Evolutionary conservation across 1,139 yeast genomes (phyloP).

Genomic region (Zhuliangozyma blackwelliae): DNA sequence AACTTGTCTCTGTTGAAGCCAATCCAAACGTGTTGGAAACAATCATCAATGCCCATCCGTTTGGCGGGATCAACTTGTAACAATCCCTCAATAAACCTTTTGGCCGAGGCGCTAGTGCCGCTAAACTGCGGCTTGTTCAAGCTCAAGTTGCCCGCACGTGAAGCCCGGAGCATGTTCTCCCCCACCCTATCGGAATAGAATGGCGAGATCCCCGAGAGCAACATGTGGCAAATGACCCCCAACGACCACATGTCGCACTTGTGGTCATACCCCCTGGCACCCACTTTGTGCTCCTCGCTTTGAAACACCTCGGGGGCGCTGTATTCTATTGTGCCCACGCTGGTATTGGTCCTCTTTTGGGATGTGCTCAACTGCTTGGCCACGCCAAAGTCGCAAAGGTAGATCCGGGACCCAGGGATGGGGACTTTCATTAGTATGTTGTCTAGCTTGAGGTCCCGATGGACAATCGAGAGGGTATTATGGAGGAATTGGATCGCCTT

Average conservation of each 20-base stretch:
- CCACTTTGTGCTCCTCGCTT: conserved; percentile 5
- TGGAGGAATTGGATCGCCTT: conserved; percentile 55
- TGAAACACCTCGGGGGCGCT: conserved; percentile 54
- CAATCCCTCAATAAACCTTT: conserved; percentile 38
- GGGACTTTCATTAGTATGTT: conserved; percentile 53
- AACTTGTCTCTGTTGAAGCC: conserved; percentile 12
- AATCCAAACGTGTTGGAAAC: conserved; percentile 45
- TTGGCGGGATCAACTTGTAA: conserved; percentile 32
- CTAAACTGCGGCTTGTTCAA: conserved; percentile 39
- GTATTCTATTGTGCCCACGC: conserved; percentile 66
- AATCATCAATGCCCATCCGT: conserved; percentile 29
- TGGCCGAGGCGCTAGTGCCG: conserved; percentile 34
- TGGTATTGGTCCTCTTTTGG: conserved; percentile 42
- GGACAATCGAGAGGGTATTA: conserved; percentile 14
- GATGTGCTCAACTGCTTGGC: conserved; percentile 36
- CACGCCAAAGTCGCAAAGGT: conserved; percentile 65
- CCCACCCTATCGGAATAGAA: conserved; percentile 42
- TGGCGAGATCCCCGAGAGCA: conserved; percentile 59
- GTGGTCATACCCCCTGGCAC: conserved; percentile 37
- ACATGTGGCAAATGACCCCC: conserved; percentile 54
- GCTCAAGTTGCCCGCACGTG: conserved; percentile 36
- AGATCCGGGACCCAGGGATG: conserved; percentile 45
- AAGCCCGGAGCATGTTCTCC: conserved; percentile 32
- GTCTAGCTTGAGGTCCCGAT: conserved; percentile 40
- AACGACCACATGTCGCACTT: conserved; percentile 69